Percentiles rank a stretch among this genome's conserved stretches.
phyloP scores from a whole-genome alignment of 371 early-diverging fungal genomes.

The Mortierella sp. region DNA sequence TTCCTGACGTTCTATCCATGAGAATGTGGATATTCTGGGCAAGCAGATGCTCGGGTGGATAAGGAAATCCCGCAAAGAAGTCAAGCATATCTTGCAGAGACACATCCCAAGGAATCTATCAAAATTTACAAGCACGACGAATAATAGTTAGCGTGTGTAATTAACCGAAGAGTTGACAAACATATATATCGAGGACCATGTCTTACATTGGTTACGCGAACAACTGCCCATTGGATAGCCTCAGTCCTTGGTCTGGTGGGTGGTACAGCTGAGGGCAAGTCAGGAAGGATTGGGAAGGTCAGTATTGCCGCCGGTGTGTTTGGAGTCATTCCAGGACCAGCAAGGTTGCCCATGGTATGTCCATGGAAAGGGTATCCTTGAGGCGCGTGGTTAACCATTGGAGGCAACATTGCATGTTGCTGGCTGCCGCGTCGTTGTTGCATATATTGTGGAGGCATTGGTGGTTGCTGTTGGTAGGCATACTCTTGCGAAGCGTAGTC shows the following conservation, averaged over 20 bases:
- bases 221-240: conserved; percentile 49
- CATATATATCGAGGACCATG: background rate
- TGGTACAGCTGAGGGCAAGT: conserved; percentile 33
- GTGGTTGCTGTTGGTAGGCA: background rate
- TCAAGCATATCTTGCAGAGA: conserved; percentile 46
- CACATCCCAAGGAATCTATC: conserved; percentile 60
- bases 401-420: conserved; percentile 15
- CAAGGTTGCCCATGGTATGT: background rate
- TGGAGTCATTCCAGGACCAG: background rate
- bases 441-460: background rate
- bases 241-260: conserved; percentile 32
- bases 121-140: background rate
- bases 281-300: conserved; percentile 29
- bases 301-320: background rate
- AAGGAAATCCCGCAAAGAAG: conserved; percentile 44
- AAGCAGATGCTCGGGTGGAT: conserved; percentile 45
- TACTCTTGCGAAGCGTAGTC: background rate
- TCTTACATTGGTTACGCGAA: conserved; percentile 57
- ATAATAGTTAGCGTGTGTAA: background rate
- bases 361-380: background rate
- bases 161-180: background rate
- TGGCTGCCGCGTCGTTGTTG: conserved; percentile 27
- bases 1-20: conserved; percentile 65
- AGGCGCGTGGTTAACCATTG: background rate
- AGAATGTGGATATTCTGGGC: conserved; percentile 62